Evolutionary conservation across 2,329 filamentous ascomycete genomes (phyloP).

Genomic region (Venturia asperata): DNA sequence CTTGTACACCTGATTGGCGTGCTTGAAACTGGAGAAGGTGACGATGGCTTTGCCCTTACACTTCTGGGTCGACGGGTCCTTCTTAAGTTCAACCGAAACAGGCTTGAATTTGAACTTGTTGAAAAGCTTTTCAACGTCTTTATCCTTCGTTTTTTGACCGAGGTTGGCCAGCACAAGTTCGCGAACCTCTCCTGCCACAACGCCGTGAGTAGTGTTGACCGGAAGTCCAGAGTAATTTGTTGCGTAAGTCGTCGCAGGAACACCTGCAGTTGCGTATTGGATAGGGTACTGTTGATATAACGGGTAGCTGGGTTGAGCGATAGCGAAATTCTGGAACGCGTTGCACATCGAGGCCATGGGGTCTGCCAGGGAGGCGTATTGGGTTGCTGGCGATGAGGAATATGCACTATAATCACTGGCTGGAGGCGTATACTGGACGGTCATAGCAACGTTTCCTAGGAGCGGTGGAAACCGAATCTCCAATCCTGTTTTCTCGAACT

Average conservation of each 20-base stretch:
- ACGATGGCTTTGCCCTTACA: conserved; percentile 10
- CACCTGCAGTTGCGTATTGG: conserved; percentile 4
- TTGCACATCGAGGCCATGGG: conserved; percentile 3
- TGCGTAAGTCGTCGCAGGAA: conserved; percentile 27
- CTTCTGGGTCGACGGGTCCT: conserved; percentile 3
- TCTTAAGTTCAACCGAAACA: not conserved
- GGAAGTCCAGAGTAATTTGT: conserved; percentile 30
- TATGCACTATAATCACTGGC: not conserved
- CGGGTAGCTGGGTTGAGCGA: not conserved
- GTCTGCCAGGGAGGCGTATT: not conserved
- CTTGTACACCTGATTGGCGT: conserved; percentile 4
- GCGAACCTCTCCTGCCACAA: conserved; percentile 31
- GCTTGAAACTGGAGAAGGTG: conserved; percentile 10
- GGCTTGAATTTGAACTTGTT: conserved; percentile 6
- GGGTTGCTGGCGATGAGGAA: not conserved
- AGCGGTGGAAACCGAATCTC: not conserved
- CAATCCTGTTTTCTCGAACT: not conserved
- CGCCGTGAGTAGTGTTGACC: conserved; percentile 33
- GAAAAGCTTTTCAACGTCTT: conserved; percentile 8
- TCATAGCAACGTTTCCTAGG: not conserved
- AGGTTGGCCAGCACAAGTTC: conserved; percentile 31
- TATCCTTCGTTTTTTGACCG: not conserved
- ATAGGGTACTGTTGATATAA: conserved; percentile 6
- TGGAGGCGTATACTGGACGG: not conserved
- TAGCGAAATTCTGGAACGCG: not conserved